These are phyloP conservation scores for Tanacetum coccineum DNA, from an alignment of 129 eudicot species.

Conservation along the genomic window DNA sequence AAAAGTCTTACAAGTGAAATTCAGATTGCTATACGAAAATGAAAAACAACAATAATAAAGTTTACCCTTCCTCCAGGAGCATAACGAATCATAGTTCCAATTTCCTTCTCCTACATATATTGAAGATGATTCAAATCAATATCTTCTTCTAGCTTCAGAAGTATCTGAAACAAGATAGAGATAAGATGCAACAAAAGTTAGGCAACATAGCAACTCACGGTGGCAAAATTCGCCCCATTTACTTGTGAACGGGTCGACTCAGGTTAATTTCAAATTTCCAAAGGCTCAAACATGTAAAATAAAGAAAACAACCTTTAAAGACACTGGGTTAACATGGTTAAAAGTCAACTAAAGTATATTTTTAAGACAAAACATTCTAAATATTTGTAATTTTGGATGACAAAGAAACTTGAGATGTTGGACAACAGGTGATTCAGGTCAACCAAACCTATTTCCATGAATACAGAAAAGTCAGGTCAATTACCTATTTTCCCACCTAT, in stretches of 20 bases:
- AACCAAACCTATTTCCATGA: not conserved
- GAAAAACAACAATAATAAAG: slow-evolving; percentile 10
- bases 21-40: no score
- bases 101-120: slow-evolving; percentile 31
- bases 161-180: slow-evolving; percentile 45
- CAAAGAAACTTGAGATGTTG: not conserved
- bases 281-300: not conserved
- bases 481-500: not conserved
- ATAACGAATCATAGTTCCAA: slow-evolving; percentile 67
- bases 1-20: not conserved
- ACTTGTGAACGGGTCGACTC: no score
- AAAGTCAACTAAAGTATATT: not conserved
- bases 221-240: not conserved
- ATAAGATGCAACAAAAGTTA: slow-evolving; percentile 6
- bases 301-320: not conserved
- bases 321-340: not conserved
- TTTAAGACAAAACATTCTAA: no score
- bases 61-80: slow-evolving; percentile 93
- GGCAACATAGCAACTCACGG: not conserved
- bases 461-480: not conserved
- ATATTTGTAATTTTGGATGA: no score
- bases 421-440: not conserved
- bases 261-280: no score
- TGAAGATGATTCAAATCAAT: slow-evolving; percentile 73
- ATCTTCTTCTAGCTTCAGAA: slow-evolving; percentile 93